Base-by-base conservation (phyloP, 2,329 filamentous ascomycete species). In the Helminthosporium solani region DNA sequence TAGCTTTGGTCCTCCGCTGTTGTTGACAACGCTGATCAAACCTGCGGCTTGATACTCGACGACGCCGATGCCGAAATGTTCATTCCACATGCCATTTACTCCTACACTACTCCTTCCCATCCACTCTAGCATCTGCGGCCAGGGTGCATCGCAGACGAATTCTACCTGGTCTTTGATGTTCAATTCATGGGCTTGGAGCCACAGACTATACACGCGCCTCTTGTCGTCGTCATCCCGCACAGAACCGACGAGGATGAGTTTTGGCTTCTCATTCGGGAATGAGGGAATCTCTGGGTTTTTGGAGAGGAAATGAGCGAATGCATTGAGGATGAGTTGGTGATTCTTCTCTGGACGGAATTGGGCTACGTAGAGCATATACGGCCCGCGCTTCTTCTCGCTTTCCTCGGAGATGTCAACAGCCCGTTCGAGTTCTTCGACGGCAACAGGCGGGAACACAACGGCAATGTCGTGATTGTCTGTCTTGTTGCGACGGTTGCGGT, bases 31-130 rank as follows among this genome's bases (percentile, higher is more conserved):
- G 4, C 87, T 85, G 46, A 99, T 90, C 47, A 99, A 76, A 1
- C 94, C 94, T 0, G 94, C 94, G 3, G 94, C 94, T 67, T 97
- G 91, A 66, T 97, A 99, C 75, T 99, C 94, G 33, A 99, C 94
- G 14, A 97, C 91, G 1, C 94, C 94, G 48, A 99, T 99, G 18
- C 94, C 94, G 67, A 99, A 99, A 70, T 99, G 94, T 74, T 99
- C 94, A 68, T 96, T 97, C 92, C 94, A 99, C 94, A 99, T 99
- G 63, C 88, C 90, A 60, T 99, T 99, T 23, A 95, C 90, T 40
- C 94, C 94, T 1, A 99, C 82, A 15, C 84, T 92, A 3, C 87
- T 85, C 52, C 77, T 83, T 42, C 82, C 76, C 50, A 97, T 76
- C 82, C 88, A 90, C 25, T 87, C 80, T 8, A 96, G 77, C 42